Percentiles rank a stretch among this genome's conserved stretches.
These are phyloP conservation scores for Lachancea quebecensis DNA, from an alignment of 805 yeast genomes.

Conservation along the genomic window DNA sequence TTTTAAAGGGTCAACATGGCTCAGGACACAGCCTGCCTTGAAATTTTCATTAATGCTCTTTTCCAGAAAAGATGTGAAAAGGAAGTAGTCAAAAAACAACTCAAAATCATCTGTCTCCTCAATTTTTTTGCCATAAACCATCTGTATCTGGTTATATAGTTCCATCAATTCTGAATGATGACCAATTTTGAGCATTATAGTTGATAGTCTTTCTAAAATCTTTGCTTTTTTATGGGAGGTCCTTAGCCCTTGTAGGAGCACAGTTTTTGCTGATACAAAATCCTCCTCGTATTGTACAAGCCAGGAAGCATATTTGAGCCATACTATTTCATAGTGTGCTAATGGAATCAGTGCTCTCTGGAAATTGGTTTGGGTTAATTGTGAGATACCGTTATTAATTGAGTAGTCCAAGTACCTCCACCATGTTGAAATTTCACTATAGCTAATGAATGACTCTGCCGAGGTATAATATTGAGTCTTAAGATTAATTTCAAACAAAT, in stretches of 20 bases:
- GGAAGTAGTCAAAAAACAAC: slow-evolving; percentile 29
- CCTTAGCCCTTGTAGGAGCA: slow-evolving; percentile 18
- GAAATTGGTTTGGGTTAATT: slow-evolving; percentile 23
- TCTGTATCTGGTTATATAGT: slow-evolving; percentile 12
- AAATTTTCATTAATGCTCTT: not conserved
- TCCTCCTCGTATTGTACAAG: slow-evolving; percentile 18
- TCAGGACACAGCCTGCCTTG: not conserved
- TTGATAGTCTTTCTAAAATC: slow-evolving; percentile 19
- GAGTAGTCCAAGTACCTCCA: slow-evolving; percentile 24
- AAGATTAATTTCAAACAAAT: slow-evolving; percentile 28
- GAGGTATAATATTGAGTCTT: slow-evolving; percentile 24
- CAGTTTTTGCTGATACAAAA: slow-evolving; percentile 19
- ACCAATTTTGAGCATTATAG: slow-evolving; percentile 16
- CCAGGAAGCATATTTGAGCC: slow-evolving; percentile 31
- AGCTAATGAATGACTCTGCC: slow-evolving; percentile 20
- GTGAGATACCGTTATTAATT: slow-evolving; percentile 15
- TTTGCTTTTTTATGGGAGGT: slow-evolving; percentile 19
- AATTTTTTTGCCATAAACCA: slow-evolving; percentile 13
- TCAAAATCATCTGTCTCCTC: slow-evolving; percentile 23
- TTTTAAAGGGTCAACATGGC: slow-evolving; percentile 7
- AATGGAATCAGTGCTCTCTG: slow-evolving; percentile 29
- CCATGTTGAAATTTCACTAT: slow-evolving; percentile 25
- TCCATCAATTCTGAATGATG: slow-evolving; percentile 15
- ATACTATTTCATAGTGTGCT: slow-evolving; percentile 27
- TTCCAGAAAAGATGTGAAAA: slow-evolving; percentile 18